Base-by-base conservation (phyloP, 306 rosid genomes). In the Cucumis cinereus region DNA sequence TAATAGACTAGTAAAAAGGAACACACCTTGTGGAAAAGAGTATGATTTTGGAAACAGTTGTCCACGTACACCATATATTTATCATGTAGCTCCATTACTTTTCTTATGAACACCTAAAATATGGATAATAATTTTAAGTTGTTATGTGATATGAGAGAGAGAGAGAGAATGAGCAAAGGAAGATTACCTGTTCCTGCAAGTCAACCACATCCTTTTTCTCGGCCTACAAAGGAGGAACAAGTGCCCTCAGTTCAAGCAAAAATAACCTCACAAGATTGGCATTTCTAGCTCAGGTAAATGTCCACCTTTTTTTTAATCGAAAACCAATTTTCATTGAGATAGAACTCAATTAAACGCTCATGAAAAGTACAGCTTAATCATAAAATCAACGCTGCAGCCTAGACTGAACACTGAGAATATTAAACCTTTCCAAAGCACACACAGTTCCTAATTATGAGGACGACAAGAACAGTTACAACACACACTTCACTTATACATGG, bases 21-120 rank as follows among this genome's bases (percentile, higher is more conserved):
- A 41, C 86, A 78, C 23, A 84, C 90, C 90, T 84, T 87, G 75
- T 82, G 90, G 78, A 87, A 87, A 78, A 87, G 88, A 2, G 88
- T 82, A 77, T 87, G 98, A 81, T 91, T 91, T 86, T 88, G 96
- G 82, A 93, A 93, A 83, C 96, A 91, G 41, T 86, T 85, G 53
- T 86, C 90, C 82, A 93, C 96, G 73, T 91, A 86, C 45, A 86
- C 88, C 36, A 82, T 76, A 77, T 87, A 87, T 47, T 87, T 87
- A 81, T 87, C 90, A 24, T 87, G 90, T 45, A 87, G 82, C 78
- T 84, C 90, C 45, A 87, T 87, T 63, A 87, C 88, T 79, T 84
- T 87, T 84, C 88, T 82, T 24, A 84, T 83, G 41, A 87, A 87
- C 77, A 82, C 86, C 90, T 87, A 87, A 79, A 81, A 68, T 77